Evolutionary conservation across 371 early-diverging fungal species (phyloP).

Genomic region (Mortierella sp.): DNA sequence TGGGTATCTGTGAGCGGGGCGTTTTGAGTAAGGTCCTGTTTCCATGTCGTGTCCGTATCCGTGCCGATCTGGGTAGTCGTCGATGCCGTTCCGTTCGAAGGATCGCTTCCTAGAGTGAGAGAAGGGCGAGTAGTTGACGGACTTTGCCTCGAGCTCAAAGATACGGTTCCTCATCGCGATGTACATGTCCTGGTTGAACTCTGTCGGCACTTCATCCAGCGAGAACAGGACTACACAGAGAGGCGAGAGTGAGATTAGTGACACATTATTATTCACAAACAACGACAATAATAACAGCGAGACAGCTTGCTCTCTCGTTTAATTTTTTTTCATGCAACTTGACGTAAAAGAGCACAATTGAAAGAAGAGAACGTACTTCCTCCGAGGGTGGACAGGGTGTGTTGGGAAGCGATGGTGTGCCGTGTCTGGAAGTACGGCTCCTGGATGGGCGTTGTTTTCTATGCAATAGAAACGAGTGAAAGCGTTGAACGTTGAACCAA

Average conservation of each 20-base stretch:
- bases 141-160: conserved; percentile 54
- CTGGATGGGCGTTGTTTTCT: conserved; percentile 57
- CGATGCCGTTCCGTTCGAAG: conserved; percentile 28
- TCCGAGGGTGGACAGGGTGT: conserved; percentile 52
- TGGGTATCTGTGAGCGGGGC: conserved; percentile 19
- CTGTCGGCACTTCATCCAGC: conserved; percentile 47
- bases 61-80: conserved; percentile 27
- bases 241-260: neutral
- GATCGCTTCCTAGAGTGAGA: conserved; percentile 46
- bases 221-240: conserved; percentile 43
- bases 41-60: conserved; percentile 19
- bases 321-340: neutral
- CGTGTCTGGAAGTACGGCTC: conserved; percentile 56
- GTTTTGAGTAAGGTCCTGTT: conserved; percentile 27
- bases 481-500: too few species aligned
- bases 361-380: conserved; percentile 31
- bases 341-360: neutral
- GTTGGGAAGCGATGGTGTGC: conserved; percentile 54
- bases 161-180: conserved; percentile 58
- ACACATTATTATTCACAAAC: neutral
- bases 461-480: neutral
- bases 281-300: neutral
- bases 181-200: conserved; percentile 56
- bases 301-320: neutral
- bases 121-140: conserved; percentile 52